Evolutionary conservation across 441 rosid genomes (phyloP).

Genomic region (Monsonia emarginata): DNA sequence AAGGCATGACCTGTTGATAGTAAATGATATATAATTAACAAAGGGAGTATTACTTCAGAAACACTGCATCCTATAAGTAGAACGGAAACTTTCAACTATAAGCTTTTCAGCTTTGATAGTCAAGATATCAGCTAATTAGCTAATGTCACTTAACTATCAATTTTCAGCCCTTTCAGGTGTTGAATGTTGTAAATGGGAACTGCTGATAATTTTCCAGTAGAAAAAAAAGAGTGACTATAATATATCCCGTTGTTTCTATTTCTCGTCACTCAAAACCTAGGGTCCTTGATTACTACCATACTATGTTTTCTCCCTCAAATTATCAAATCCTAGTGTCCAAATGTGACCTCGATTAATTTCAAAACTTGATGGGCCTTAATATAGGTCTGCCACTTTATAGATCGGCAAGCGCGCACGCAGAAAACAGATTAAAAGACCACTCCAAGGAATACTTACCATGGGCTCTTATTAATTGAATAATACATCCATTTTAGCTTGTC

Average conservation of each 20-base stretch:
- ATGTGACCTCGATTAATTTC: background rate
- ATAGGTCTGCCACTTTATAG: background rate
- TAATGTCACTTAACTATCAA: background rate
- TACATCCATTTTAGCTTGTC: conserved; percentile 66
- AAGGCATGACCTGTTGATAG: conserved; percentile 65
- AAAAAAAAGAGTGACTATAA: too few species aligned
- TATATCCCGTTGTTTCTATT: background rate
- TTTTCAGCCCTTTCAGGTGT: too few species aligned
- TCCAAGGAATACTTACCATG: conserved; percentile 46
- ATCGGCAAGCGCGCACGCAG: background rate
- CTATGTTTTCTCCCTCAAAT: background rate
- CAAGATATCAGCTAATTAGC: background rate
- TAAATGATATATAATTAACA: conserved; percentile 15
- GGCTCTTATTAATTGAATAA: conserved; percentile 75
- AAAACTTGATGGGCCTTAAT: background rate
- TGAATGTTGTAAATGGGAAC: too few species aligned
- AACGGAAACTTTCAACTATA: background rate
- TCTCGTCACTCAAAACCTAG: background rate
- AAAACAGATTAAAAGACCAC: conserved; percentile 4
- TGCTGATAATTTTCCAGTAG: too few species aligned
- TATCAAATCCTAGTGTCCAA: background rate
- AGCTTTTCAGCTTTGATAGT: background rate
- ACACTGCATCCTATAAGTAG: background rate
- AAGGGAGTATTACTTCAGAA: conserved; percentile 5
- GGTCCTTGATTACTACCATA: background rate